These are phyloP conservation scores for Hypoxylon trugodes DNA, from an alignment of 495 filamentous ascomycete species.

Conservation along the genomic window DNA sequence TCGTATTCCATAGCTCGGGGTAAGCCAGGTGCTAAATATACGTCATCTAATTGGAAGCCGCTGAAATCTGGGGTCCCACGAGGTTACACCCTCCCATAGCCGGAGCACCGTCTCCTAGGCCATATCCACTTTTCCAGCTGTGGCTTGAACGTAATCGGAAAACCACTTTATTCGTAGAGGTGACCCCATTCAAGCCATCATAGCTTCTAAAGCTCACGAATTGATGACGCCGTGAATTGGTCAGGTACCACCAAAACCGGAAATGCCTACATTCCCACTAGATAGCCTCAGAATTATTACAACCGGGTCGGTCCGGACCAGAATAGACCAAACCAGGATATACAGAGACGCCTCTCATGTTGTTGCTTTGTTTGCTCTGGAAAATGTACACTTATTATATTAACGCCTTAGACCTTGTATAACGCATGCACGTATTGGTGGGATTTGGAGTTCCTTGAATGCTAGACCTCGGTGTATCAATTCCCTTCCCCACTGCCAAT, in stretches of 20 bases:
- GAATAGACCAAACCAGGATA: slow-evolving; percentile 5
- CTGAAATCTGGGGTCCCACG: slow-evolving; percentile 3
- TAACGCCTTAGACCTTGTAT: slow-evolving; percentile 30
- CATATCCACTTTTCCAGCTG: slow-evolving; percentile 8
- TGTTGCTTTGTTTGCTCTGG: neutral
- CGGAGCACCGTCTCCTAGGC: slow-evolving; percentile 24
- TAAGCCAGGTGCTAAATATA: slow-evolving; percentile 23
- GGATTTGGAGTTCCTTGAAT: slow-evolving; percentile 24
- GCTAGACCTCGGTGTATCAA: slow-evolving; percentile 26
- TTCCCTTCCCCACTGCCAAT: slow-evolving; percentile 25
- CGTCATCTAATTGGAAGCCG: slow-evolving; percentile 24
- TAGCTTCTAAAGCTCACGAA: slow-evolving; percentile 17
- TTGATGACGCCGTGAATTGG: slow-evolving; percentile 27
- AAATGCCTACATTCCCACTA: neutral
- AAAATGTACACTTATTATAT: slow-evolving; percentile 33
- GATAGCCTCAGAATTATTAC: neutral
- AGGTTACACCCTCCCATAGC: slow-evolving; percentile 18
- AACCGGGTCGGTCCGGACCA: neutral
- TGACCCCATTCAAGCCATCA: neutral
- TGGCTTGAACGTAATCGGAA: slow-evolving; percentile 33
- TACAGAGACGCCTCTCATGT: neutral
- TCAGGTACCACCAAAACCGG: slow-evolving; percentile 1
- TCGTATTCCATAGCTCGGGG: slow-evolving; percentile 8
- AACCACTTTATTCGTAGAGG: neutral
- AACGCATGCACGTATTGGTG: slow-evolving; percentile 23